A percentile compares a stretch with the other conserved stretches of the same genome.
Evolutionary conservation across 129 eudicot genomes (phyloP).

Genomic region (Pseudognaphalium luteoalbum): DNA sequence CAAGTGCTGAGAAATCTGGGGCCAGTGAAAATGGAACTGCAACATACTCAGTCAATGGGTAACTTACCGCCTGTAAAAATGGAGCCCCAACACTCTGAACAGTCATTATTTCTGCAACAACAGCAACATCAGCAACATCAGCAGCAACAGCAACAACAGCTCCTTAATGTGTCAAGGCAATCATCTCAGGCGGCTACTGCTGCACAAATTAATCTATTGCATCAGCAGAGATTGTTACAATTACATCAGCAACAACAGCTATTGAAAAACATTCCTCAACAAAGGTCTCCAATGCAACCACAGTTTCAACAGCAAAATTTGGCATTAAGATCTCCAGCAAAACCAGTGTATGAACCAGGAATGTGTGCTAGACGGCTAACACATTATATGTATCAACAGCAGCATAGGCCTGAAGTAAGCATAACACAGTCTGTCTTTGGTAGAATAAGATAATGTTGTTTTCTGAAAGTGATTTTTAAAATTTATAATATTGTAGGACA

Average conservation of each 20-base stretch:
- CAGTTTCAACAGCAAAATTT: slow-evolving; percentile 72
- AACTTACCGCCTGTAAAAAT: slow-evolving; percentile 23
- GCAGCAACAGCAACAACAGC: slow-evolving; percentile 15
- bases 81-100: slow-evolving; percentile 29
- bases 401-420: slow-evolving; percentile 93
- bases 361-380: slow-evolving; percentile 92
- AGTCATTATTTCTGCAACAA: slow-evolving; percentile 23
- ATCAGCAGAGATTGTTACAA: slow-evolving; percentile 25
- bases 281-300: slow-evolving; percentile 57
- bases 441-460: not conserved
- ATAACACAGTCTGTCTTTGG: not conserved
- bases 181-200: slow-evolving; percentile 19
- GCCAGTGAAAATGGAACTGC: slow-evolving; percentile 26
- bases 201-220: slow-evolving; percentile 25
- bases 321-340: slow-evolving; percentile 69
- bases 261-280: slow-evolving; percentile 76
- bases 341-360: slow-evolving; percentile 88
- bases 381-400: slow-evolving; percentile 97
- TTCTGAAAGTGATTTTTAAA: not conserved
- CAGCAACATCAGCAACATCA: slow-evolving; percentile 19
- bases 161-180: slow-evolving; percentile 18
- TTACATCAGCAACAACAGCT: slow-evolving; percentile 58
- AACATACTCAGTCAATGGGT: slow-evolving; percentile 18
- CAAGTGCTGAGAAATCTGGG: slow-evolving; percentile 25
- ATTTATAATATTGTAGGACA: slow-evolving; percentile 52